Conservation (phyloP, 768 basidiomycete species). For the Leccinum ochraceum region DNA sequence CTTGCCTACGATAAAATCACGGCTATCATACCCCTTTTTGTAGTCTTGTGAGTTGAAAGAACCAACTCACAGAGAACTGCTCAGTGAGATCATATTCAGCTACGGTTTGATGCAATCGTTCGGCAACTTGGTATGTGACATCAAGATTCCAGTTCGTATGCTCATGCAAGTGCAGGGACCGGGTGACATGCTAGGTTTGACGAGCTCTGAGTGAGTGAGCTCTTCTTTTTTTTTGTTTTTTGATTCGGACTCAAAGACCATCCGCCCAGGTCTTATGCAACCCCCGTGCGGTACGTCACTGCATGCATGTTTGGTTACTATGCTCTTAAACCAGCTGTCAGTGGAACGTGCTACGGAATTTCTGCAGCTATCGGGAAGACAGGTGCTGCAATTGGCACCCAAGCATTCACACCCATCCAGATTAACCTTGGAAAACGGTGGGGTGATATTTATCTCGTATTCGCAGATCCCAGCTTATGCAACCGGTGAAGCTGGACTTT, state of each 20-base stretch:
- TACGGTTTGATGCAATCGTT: conserved; percentile 74
- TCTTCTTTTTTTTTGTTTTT: not conserved
- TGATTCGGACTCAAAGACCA: conserved; percentile 5
- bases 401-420: conserved; percentile 71
- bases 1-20: conserved; percentile 62
- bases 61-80: not conserved
- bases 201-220: conserved; percentile 58
- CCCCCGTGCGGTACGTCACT: conserved; percentile 52
- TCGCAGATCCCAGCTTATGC: not conserved
- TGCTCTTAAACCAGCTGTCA: conserved; percentile 17
- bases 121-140: conserved; percentile 56
- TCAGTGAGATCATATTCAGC: conserved; percentile 31
- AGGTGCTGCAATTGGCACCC: conserved; percentile 72
- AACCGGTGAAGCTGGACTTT: conserved; percentile 54
- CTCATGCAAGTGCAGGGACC: conserved; percentile 50
- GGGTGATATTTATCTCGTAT: conserved; percentile 8
- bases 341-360: conserved; percentile 70
- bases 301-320: not conserved
- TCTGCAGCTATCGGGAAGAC: conserved; percentile 69
- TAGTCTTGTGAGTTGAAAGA: conserved; percentile 54
- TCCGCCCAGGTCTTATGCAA: conserved; percentile 54
- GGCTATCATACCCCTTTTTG: conserved; percentile 61
- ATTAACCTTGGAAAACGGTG: conserved; percentile 65
- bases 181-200: conserved; percentile 69
- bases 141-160: not conserved